Conservation (phyloP, 768 basidiomycete species). For the Coprinopsis cinerea region DNA sequence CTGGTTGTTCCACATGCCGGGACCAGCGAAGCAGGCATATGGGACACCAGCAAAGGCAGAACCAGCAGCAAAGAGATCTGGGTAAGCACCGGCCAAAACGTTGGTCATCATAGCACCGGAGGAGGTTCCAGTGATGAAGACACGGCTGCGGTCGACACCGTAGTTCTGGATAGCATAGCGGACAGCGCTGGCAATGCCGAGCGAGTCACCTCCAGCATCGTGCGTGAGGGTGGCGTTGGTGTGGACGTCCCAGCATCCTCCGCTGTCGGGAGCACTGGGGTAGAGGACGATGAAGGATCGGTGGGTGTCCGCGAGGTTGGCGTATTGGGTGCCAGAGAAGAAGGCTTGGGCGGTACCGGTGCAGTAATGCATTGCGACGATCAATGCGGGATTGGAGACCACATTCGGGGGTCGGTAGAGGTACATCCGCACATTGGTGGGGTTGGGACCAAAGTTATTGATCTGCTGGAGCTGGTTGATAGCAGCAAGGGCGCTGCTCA, state of each 20-base stretch:
- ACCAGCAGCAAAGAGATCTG: slow-evolving; percentile 46
- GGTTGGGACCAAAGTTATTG: slow-evolving; percentile 45
- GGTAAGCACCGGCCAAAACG: slow-evolving; percentile 48
- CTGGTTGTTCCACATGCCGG: slow-evolving; percentile 40
- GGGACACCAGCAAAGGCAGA: slow-evolving; percentile 47
- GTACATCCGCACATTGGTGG: slow-evolving; percentile 45
- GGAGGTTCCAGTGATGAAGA: slow-evolving; percentile 46
- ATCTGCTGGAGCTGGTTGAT: slow-evolving; percentile 32
- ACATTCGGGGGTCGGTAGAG: slow-evolving; percentile 37
- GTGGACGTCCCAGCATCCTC: slow-evolving; percentile 51
- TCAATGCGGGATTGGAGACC: slow-evolving; percentile 34
- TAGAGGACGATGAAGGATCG: slow-evolving; percentile 47
- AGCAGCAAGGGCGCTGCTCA: slow-evolving; percentile 12
- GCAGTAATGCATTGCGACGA: slow-evolving; percentile 52
- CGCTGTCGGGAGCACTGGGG: slow-evolving; percentile 35
- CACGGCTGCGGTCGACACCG: slow-evolving; percentile 38
- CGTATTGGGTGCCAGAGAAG: slow-evolving; percentile 43
- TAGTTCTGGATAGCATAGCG: slow-evolving; percentile 44
- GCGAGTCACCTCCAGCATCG: slow-evolving; percentile 50
- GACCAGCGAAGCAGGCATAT: slow-evolving; percentile 47
- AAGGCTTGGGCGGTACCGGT: slow-evolving; percentile 45
- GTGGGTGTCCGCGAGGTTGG: slow-evolving; percentile 40
- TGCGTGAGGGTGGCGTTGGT: slow-evolving; percentile 47
- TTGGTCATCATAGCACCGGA: slow-evolving; percentile 61
- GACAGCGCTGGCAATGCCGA: slow-evolving; percentile 41